A percentile compares a stretch with the other conserved stretches of the same genome.
Evolutionary conservation across 169 alveolate species (phyloP).

Genomic region (Cryptosporidium baileyi): DNA sequence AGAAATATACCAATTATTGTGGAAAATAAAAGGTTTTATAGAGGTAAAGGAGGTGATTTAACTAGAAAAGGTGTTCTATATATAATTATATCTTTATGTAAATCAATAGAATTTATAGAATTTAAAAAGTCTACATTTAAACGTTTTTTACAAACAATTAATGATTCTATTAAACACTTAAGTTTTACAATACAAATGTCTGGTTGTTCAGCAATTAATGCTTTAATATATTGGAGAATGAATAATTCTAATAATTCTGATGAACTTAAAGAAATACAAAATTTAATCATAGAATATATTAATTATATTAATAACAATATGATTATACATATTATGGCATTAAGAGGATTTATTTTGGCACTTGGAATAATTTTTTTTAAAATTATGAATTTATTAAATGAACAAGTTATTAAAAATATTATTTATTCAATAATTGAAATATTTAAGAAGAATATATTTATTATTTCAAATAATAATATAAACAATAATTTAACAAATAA

Average conservation of each 20-base stretch:
- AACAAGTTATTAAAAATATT: not conserved
- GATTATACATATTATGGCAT: slow-evolving; percentile 32
- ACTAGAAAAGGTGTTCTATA: slow-evolving; percentile 63
- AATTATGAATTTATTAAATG: not conserved
- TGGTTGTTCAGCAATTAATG: slow-evolving; percentile 71
- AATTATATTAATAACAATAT: not conserved
- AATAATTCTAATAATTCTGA: not conserved
- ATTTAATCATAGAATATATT: not conserved
- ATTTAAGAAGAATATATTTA: not conserved
- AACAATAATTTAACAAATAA: not conserved
- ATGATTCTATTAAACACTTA: slow-evolving; percentile 69
- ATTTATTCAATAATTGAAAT: not conserved
- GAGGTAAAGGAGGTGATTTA: slow-evolving; percentile 75
- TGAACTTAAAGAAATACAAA: not conserved
- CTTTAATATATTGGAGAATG: slow-evolving; percentile 65
- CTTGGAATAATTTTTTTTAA: slow-evolving; percentile 35
- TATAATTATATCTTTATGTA: slow-evolving; percentile 45
- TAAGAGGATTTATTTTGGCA: slow-evolving; percentile 36
- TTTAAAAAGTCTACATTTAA: slow-evolving; percentile 71
- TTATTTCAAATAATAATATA: not conserved
- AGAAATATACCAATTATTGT: slow-evolving; percentile 56
- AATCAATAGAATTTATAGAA: slow-evolving; percentile 16
- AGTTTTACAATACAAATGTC: slow-evolving; percentile 71
- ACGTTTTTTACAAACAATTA: slow-evolving; percentile 68
- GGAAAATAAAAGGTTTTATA: slow-evolving; percentile 67